Evolutionary conservation across 495 filamentous ascomycete genomes (phyloP), one percentile per base, ranked within the genome.

Genomic region (Penicillium waksmanii): DNA sequence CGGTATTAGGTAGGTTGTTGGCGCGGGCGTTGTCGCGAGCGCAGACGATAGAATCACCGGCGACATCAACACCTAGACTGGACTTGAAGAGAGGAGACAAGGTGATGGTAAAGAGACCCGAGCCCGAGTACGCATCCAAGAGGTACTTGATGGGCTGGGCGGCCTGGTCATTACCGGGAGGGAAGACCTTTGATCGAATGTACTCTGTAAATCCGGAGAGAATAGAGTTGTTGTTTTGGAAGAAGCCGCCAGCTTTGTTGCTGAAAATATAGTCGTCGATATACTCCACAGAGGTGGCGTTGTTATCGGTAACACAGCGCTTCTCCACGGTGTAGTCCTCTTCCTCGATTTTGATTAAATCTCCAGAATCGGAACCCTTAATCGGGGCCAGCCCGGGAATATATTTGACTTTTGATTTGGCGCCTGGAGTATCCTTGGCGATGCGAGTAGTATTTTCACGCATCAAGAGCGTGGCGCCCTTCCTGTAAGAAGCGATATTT

Each of bases 151-250:
- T 89, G 25, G 79, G 77, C 47, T 69, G 73, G 5, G 67, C 19
- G 46, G 70, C 62, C 42, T 70, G 33, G 58, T 63, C 68, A 58
- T 67, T 71, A 53, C 63, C 54, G n/a, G 69, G 52, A 5, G 72
- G 73, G 18, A 93, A 79, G 65, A 94, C 87, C 67, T 91, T 85
- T 48, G 87, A 78, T 51, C 95, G 92, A 76, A 98, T 91, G 79
- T 94, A 97, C 58, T 86, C 83, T 12, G 93, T 97, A 77, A 98
- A 97, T 11, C 73, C 74, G 42, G 90, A 84, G n/a, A 98, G 87
- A 76, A 98, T 97, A 49, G 92, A 96, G 78, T 98, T 98, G 82
- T 98, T 98, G 79, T 98, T 98, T 69, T 98, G 95, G 85, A 98
- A 98, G 83, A 98, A 98, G 44, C 89, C 80, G 40, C 92, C 92